A percentile compares a stretch with the other conserved stretches of the same genome.
Conservation (phyloP, 2,329 filamentous ascomycete genomes). For the Plectosphaerella cucumerina region DNA sequence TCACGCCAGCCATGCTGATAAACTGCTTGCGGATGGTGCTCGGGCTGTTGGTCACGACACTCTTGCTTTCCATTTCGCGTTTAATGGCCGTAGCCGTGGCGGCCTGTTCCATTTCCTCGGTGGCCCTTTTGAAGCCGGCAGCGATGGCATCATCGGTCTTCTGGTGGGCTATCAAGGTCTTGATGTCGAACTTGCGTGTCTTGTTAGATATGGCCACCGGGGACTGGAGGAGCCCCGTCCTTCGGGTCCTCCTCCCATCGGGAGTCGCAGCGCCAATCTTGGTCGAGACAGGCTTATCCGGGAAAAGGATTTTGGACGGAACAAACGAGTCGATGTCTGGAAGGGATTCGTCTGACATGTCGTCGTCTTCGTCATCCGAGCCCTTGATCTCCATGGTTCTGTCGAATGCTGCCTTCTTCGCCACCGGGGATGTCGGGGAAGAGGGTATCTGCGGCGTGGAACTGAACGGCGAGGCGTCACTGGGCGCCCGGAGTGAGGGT, state of each 20-base stretch:
- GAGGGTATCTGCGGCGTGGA: conserved; percentile 13
- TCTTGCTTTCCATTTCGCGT: conserved; percentile 9
- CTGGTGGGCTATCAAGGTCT: conserved; percentile 56
- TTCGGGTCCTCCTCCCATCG: no score
- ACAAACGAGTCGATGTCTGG: conserved; percentile 35
- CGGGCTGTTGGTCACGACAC: conserved; percentile 2
- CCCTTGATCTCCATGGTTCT: conserved; percentile 59
- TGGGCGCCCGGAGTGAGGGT: conserved; percentile 1
- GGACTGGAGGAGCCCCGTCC: conserved; percentile 27
- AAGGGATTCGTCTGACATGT: conserved; percentile 57
- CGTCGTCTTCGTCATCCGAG: conserved; percentile 68
- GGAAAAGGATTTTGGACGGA: not conserved
- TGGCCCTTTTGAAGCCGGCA: conserved; percentile 43
- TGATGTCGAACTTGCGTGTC: conserved; percentile 58
- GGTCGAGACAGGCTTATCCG: not conserved
- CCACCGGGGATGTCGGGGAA: conserved; percentile 21
- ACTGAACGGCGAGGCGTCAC: not conserved
- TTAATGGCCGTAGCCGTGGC: conserved; percentile 19
- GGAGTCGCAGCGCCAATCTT: no score
- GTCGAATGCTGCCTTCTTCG: conserved; percentile 23
- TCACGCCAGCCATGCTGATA: conserved; percentile 18
- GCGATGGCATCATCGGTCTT: conserved; percentile 55
- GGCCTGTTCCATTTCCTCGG: conserved; percentile 29
- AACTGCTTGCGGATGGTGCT: conserved; percentile 11
- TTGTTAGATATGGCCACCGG: conserved; percentile 47